phyloP scores from a whole-genome alignment of 495 filamentous ascomycete species.

The Talaromyces borbonicus region DNA sequence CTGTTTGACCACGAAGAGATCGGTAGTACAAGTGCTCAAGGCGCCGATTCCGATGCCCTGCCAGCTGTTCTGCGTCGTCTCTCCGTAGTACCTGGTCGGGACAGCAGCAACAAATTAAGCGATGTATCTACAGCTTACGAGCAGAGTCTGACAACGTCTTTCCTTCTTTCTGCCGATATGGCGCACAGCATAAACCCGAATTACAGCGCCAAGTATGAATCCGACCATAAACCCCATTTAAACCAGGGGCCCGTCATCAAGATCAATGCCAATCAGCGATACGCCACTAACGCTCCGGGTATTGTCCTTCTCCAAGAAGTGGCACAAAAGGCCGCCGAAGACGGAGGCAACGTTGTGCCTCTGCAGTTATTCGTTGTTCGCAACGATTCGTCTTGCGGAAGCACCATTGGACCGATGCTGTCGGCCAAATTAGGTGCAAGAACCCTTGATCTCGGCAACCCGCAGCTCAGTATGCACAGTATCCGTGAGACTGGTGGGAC shows the following conservation, averaged over 20 bases:
- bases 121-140: conserved; percentile 75
- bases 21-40: conserved; percentile 82
- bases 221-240: conserved; percentile 82
- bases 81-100: conserved; percentile 56
- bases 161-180: conserved; percentile 96
- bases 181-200: conserved; percentile 93
- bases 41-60: conserved; percentile 85
- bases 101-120: conserved; percentile 23
- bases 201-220: conserved; percentile 84
- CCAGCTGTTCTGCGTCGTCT: conserved; percentile 82
- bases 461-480: conserved; percentile 96
- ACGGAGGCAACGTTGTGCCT: conserved; percentile 53
- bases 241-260: conserved; percentile 97
- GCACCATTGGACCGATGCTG: conserved; percentile 95
- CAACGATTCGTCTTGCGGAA: conserved; percentile 89
- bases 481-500: conserved; percentile 86
- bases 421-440: conserved; percentile 73
- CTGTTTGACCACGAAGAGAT: conserved; percentile 98
- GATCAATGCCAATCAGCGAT: conserved; percentile 93
- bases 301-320: conserved; percentile 87
- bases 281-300: conserved; percentile 91
- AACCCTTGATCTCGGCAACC: conserved; percentile 88
- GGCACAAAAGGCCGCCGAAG: conserved; percentile 50
- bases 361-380: conserved; percentile 93
- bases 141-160: conserved; percentile 83